Conservation (phyloP, 2,329 filamentous ascomycete species). For the Fusarium incarnatum region DNA sequence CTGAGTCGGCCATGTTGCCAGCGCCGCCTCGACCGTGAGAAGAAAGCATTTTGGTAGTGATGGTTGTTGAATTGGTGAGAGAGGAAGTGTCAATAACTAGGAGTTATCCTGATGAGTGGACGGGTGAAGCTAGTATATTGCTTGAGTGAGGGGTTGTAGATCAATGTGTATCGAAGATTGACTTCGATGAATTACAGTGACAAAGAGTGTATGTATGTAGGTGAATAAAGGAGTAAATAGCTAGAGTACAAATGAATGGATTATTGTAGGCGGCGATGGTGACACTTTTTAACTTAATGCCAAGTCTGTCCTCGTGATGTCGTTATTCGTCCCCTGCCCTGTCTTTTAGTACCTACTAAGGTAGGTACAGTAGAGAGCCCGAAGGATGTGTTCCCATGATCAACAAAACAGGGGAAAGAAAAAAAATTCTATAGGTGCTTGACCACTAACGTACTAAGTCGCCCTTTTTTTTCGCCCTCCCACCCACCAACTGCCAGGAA, state of each 20-base stretch:
- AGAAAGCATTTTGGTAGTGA: slow-evolving; percentile 56
- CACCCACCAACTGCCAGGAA: slow-evolving; percentile 14
- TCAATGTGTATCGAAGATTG: not conserved
- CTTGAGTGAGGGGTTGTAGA: not conserved
- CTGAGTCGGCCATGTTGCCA: slow-evolving; percentile 74
- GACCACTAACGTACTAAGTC: slow-evolving; percentile 20
- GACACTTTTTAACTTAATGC: slow-evolving; percentile 39
- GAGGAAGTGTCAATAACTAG: not conserved
- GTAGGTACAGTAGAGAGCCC: not conserved
- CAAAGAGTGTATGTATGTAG: not conserved
- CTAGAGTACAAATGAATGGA: not conserved
- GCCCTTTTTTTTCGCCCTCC: slow-evolving; percentile 7
- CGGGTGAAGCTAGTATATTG: not conserved
- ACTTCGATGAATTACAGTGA: not conserved
- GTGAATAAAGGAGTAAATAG: not conserved
- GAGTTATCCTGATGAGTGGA: not conserved
- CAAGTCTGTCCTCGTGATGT: slow-evolving; percentile 38
- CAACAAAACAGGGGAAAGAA: slow-evolving; percentile 29
- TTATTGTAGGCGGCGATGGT: slow-evolving; percentile 9
- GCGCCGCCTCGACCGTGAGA: slow-evolving; percentile 84
- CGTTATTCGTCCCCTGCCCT: slow-evolving; percentile 26
- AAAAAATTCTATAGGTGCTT: slow-evolving; percentile 27
- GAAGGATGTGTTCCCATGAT: slow-evolving; percentile 39
- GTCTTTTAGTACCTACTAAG: not conserved
- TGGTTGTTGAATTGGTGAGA: not conserved